Evolutionary conservation across 164 flowering plant genomes (phyloP), one percentile per base, ranked within the genome.

Genomic region (Vitis cinerea): DNA sequence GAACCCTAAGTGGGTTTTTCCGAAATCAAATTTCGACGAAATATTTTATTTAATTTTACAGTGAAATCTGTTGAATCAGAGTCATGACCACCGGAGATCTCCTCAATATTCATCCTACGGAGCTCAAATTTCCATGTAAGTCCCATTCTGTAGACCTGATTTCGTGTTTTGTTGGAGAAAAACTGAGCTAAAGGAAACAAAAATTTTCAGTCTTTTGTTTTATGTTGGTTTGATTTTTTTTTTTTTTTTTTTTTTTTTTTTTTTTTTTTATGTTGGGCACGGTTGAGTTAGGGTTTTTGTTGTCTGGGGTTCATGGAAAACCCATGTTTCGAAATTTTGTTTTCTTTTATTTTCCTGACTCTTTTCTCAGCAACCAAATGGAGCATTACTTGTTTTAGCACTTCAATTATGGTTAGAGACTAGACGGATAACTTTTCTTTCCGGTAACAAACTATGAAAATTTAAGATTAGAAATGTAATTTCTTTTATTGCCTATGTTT

Each of bases 71-170:
- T 37, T 37, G 44, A 37, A 37, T 47, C 8, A 27, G 8, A 60
- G 62, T 2, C 37, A 76, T 70, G 79, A 72, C 54, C 53, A 65
- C 74, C 19, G 83, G 80, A 1, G 80, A 80, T 16, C 71, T 80
- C 30, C 61, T 80, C 63, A 61, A 60, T 19, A 71, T 80, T 68
- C 71, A 80, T 4, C 83, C 83, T 50, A 51, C 73, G 3, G 83
- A 80, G 19, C 78, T 80, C 62, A 77, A 77, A 54, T 80, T 80
- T 56, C 80, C 83, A 11, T 77, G 83, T 80, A 73, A 80, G 79
- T 58, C 49, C n/a, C 8, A 0, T 10, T 19, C 37, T 61, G n/a
- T 9, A 37, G 64, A 27, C 12, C 44, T 37, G 7, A 37, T 37
- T 37, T 37, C 44, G 4, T 37, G 44, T 37, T 3, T 37, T 37